Evolutionary conservation across 2,329 filamentous ascomycete genomes (phyloP), one percentile per base, ranked within the genome.

Genomic region (Fusarium ambrosium): DNA sequence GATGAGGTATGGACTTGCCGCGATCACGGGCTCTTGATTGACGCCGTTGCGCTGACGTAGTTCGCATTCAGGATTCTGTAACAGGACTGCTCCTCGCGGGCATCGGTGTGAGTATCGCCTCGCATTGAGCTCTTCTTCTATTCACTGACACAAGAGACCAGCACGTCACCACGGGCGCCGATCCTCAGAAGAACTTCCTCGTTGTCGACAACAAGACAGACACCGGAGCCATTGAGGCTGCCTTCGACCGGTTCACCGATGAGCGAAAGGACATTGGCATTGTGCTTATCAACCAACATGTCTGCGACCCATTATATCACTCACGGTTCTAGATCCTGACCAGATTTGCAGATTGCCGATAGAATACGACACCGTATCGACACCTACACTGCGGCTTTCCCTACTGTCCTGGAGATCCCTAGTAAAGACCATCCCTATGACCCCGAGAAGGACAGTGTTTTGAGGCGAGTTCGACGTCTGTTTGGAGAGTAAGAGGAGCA

Each of bases 351-450:
- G 96, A 90, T 99, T 80, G 97, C 97, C 62, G 97, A 99, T 82
- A 92, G 91, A 82, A 99, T 99, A 89, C 91, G 97, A 83, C 90
- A 96, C 82, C 92, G 92, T 71, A 93, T 99, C 77, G 97, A 99
- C 84, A 92, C 91, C 41, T 98, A 97, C 85, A 96, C 95, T 22
- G 94, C 96, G 60, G 95, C 97, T 6, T 99, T 99, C 85, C 97
- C 97, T n/a, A 93, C 95, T 24, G 90, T 99, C 64, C 91, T 99
- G 68, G 97, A 99, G 85, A 98, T 99, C 71, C 97, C 97, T 27
- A 97, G 95, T 86, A 99, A 99, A 88, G 97, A 99, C 83, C 97
- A 99, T 83, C 97, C 97, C 3, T 99, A 99, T 82, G 96, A 99
- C 80, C 97, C 97, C 0, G 97, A 99, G 86, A 99, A 99, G 88